Base-by-base conservation (phyloP, 805 yeast genomes). In the Wickerhamiella spandovensis region DNA sequence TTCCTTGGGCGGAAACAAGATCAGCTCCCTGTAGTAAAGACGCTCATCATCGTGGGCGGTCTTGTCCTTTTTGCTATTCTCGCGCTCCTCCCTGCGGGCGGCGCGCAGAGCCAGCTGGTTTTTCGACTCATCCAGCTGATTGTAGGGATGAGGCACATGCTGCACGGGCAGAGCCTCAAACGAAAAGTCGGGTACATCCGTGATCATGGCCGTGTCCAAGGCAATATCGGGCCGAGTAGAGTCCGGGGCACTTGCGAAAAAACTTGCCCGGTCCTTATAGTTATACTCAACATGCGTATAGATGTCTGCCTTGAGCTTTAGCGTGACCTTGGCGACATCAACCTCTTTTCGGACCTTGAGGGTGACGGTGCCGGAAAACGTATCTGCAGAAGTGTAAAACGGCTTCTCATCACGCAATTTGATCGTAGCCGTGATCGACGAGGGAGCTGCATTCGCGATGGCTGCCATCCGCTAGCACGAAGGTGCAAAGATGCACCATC, bases 291-390 rank as follows among this genome's bases (percentile, higher is more conserved):
- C 22, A 35, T 47, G 44, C 1, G 53, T 51, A 22, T 50, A 39
- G 18, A 51, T 50, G 6, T 54, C 57, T 25, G 54, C 47, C 48
- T 51, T 44, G 30, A 50, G 51, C 23, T 53, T 53, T 18, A 56
- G 24, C 10, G 37, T 35, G 12, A 56, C 37, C 25, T 52, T 51
- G 24, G 38, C 17, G 9, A 56, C 24, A 30, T 44, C 45, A 13
- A 51, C 28, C 32, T 48, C 51, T 32, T 51, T 48, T 15, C 17
- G 22, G 17, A 53, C 49, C 7, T 17, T 44, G n/a, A 54, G 42
- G 9, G 50, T 41, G 13, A 52, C 53, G 38, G 39, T 52, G 2
- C 59, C 59, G 5, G 32, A 28, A 7, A 56, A n/a, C n/a, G 20
- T 39, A 21, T 50, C 54, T n/a, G 57, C 56, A n/a, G 53, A 45